Evolutionary conservation across 2,329 filamentous ascomycete species (phyloP).

Genomic region (Ascochyta viciae-villosae): DNA sequence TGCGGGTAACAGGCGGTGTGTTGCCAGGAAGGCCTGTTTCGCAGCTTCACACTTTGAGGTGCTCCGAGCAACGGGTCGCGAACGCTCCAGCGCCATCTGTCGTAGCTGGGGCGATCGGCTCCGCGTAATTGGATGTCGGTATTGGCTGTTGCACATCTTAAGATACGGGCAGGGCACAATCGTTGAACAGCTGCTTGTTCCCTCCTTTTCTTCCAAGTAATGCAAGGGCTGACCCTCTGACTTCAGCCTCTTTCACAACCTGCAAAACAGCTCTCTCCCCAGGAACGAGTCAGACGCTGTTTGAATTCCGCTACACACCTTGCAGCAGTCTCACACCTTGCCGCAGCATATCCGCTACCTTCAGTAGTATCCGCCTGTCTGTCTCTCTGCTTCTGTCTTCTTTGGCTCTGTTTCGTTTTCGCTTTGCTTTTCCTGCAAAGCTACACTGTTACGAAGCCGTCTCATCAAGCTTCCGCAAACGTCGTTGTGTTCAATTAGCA

Average conservation of each 20-base stretch:
- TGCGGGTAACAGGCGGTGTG: conserved; percentile 40
- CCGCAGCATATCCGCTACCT: conserved; percentile 29
- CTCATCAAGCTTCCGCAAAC: conserved; percentile 45
- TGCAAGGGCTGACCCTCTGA: conserved; percentile 44
- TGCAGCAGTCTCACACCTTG: conserved; percentile 30
- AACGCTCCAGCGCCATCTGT: conserved; percentile 28
- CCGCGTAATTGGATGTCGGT: conserved; percentile 29
- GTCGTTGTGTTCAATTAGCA: conserved; percentile 38
- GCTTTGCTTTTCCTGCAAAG: conserved; percentile 47
- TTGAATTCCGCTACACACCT: conserved; percentile 45
- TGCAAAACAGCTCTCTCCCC: conserved; percentile 28
- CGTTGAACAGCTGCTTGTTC: conserved; percentile 27
- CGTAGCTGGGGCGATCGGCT: conserved; percentile 38
- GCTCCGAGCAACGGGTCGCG: conserved; percentile 20
- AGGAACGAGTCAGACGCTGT: conserved; percentile 39
- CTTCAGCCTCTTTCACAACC: conserved; percentile 29
- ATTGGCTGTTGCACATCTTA: conserved; percentile 33
- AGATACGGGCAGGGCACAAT: conserved; percentile 35
- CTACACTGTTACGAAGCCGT: conserved; percentile 40
- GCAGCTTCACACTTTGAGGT: conserved; percentile 37
- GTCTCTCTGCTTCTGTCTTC: conserved; percentile 41
- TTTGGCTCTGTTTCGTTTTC: conserved; percentile 30
- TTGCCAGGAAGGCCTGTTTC: conserved; percentile 34
- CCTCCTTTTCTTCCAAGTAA: conserved; percentile 41
- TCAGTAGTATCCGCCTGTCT: conserved; percentile 40